A percentile compares a stretch with the other conserved stretches of the same genome.
These are phyloP conservation scores for Ambrosiella xylebori DNA, from an alignment of 2,329 filamentous ascomycete genomes.

Conservation along the genomic window DNA sequence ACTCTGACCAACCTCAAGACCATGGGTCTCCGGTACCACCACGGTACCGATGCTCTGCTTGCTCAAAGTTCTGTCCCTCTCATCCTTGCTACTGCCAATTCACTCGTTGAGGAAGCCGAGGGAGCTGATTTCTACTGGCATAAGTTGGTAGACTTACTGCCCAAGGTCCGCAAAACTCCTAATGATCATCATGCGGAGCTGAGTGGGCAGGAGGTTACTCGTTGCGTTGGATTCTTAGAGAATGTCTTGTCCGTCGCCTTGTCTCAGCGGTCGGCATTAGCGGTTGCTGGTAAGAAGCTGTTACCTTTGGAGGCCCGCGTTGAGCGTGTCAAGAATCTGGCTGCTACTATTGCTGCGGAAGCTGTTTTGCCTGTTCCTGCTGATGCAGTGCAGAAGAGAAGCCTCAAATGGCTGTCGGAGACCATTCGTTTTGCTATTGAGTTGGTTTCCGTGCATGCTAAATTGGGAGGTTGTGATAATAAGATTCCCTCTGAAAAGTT, in stretches of 20 bases:
- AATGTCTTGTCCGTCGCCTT: slow-evolving; percentile 55
- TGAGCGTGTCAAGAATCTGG: slow-evolving; percentile 3
- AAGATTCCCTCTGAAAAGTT: slow-evolving; percentile 28
- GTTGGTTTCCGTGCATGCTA: slow-evolving; percentile 48
- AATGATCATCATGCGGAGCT: slow-evolving; percentile 72
- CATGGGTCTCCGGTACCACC: slow-evolving; percentile 80
- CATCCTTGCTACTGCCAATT: slow-evolving; percentile 44
- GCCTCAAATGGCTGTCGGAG: slow-evolving; percentile 44
- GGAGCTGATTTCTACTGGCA: slow-evolving; percentile 37
- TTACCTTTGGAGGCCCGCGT: slow-evolving; percentile 1
- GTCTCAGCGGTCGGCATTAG: slow-evolving; percentile 35
- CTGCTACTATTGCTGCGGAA: neutral
- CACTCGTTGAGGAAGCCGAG: slow-evolving; percentile 20
- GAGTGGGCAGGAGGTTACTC: slow-evolving; percentile 58
- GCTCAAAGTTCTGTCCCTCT: slow-evolving; percentile 55
- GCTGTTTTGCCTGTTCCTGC: neutral
- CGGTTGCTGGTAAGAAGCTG: slow-evolving; percentile 14
- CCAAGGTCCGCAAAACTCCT: slow-evolving; percentile 46
- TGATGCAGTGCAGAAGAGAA: neutral
- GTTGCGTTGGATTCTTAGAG: slow-evolving; percentile 75
- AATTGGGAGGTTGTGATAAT: slow-evolving; percentile 39
- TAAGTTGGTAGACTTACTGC: slow-evolving; percentile 57
- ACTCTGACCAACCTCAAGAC: slow-evolving; percentile 64
- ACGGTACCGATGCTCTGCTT: slow-evolving; percentile 54
- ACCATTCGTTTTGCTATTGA: slow-evolving; percentile 46